A percentile compares a stretch with the other conserved stretches of the same genome.
These are phyloP conservation scores for Ophiosphaerella herpotricha DNA, from an alignment of 2,329 filamentous ascomycete genomes.

Conservation along the genomic window DNA sequence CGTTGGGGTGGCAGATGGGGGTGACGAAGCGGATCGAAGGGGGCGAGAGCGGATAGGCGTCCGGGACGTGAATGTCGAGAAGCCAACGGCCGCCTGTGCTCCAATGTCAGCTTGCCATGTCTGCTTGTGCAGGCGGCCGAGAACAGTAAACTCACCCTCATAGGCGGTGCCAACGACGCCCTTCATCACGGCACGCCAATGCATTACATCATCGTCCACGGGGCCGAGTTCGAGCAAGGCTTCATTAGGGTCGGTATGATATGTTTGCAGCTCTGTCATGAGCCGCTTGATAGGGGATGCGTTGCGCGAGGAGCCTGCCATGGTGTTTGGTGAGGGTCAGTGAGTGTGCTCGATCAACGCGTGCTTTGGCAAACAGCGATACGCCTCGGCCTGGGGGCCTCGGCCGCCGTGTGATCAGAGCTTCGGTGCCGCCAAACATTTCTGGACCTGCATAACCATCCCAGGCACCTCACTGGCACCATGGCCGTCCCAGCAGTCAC, in stretches of 20 bases:
- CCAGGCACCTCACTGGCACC: neutral
- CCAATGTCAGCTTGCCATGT: neutral
- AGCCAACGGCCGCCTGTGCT: constrained; percentile 75
- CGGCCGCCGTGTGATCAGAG: constrained; percentile 23
- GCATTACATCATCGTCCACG: constrained; percentile 61
- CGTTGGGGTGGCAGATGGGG: constrained; percentile 49
- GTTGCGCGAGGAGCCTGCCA: constrained; percentile 40
- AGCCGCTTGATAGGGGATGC: constrained; percentile 61
- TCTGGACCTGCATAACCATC: constrained; percentile 15
- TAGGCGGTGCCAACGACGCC: constrained; percentile 64
- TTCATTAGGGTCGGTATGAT: constrained; percentile 60
- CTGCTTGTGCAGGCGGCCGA: neutral
- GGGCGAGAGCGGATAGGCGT: constrained; percentile 76
- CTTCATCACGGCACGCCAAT: constrained; percentile 65
- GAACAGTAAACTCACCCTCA: constrained; percentile 53
- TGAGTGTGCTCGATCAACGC: no score
- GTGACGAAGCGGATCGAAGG: constrained; percentile 80
- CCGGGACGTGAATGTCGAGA: constrained; percentile 75
- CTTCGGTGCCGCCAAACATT: constrained; percentile 32
- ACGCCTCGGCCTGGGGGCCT: constrained; percentile 27
- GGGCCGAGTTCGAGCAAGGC: constrained; percentile 62
- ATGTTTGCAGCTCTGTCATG: constrained; percentile 64
- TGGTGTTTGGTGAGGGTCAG: constrained; percentile 8
- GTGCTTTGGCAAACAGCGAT: constrained; percentile 1
- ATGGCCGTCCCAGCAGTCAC: constrained; percentile 39